A percentile compares a stretch with the other conserved stretches of the same genome.
These are phyloP conservation scores for Penicillium daleae DNA, from an alignment of 495 filamentous ascomycete genomes.

Conservation along the genomic window DNA sequence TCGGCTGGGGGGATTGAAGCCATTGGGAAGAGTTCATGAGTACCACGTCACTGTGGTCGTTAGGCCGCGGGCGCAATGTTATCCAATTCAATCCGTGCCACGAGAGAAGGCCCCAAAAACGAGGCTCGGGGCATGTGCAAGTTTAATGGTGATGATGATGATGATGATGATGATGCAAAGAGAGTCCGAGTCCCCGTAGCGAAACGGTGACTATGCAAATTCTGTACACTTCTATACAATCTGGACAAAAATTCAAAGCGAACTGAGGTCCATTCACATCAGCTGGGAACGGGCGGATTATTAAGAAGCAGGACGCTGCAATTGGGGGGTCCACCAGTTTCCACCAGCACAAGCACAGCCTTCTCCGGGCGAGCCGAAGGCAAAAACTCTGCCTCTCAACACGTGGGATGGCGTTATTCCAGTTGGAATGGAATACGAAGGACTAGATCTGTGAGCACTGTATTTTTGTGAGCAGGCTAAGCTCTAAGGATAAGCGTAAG, in stretches of 20 bases:
- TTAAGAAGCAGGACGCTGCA: background rate
- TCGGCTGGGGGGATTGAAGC: constrained; percentile 13
- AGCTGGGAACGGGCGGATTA: background rate
- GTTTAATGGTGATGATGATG: constrained; percentile 13
- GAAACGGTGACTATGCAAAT: background rate
- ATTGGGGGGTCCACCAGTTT: constrained; percentile 21
- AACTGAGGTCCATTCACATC: background rate
- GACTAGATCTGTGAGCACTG: background rate
- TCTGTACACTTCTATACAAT: constrained; percentile 2
- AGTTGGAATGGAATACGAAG: background rate
- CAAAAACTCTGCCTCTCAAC: constrained; percentile 4
- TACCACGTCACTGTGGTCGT: background rate
- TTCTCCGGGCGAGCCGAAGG: constrained; percentile 36
- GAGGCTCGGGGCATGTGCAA: constrained; percentile 9
- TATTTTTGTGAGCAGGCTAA: background rate
- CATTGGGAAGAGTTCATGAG: constrained; percentile 4
- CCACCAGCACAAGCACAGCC: constrained; percentile 47
- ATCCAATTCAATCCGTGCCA: constrained; percentile 10
- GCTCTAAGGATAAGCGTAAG: background rate
- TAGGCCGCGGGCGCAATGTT: constrained; percentile 20
- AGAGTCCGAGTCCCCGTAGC: background rate
- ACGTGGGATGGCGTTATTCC: background rate
- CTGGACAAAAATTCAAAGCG: background rate
- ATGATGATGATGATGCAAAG: constrained; percentile 15
- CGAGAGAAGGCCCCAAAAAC: constrained; percentile 7